Conservation (phyloP, 176 grass and related monocot species). For the Oryza longistaminata region DNA sequence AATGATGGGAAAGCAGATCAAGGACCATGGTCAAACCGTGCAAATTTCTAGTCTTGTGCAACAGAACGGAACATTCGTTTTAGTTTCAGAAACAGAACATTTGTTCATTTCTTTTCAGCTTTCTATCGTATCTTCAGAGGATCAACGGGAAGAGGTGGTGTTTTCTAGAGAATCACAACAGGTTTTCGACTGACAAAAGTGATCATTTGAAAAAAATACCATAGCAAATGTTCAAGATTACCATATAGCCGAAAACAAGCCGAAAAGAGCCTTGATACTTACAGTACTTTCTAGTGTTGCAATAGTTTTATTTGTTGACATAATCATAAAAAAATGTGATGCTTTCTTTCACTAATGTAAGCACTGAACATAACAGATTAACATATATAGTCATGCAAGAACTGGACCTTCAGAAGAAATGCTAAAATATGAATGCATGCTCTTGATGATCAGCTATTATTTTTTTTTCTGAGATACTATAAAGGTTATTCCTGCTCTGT, state of each 20-base stretch:
- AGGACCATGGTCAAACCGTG: background rate
- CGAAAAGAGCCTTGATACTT: background rate
- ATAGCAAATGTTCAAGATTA: background rate
- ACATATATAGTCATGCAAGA: background rate
- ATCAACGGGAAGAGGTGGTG: too few relatives aligned
- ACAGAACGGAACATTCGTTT: background rate
- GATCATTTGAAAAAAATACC: background rate
- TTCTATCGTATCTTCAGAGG: background rate
- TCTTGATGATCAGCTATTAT: background rate
- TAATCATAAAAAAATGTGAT: background rate
- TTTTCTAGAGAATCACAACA: background rate
- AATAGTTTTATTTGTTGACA: background rate
- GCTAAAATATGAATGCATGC: background rate
- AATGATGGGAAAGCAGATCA: constrained; percentile 18
- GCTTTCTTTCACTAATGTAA: background rate
- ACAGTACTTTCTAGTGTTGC: background rate
- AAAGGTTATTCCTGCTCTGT: background rate
- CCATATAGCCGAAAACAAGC: background rate
- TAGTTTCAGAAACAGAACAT: background rate
- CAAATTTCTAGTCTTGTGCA: background rate
- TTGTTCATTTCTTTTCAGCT: background rate
- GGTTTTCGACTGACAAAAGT: background rate
- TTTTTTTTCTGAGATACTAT: too few relatives aligned
- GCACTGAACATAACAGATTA: background rate
- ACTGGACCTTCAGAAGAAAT: background rate